Percentiles rank a stretch among this genome's conserved stretches.
Conservation (phyloP, 257 asterid genomes). For the Forsythia suspensa region DNA sequence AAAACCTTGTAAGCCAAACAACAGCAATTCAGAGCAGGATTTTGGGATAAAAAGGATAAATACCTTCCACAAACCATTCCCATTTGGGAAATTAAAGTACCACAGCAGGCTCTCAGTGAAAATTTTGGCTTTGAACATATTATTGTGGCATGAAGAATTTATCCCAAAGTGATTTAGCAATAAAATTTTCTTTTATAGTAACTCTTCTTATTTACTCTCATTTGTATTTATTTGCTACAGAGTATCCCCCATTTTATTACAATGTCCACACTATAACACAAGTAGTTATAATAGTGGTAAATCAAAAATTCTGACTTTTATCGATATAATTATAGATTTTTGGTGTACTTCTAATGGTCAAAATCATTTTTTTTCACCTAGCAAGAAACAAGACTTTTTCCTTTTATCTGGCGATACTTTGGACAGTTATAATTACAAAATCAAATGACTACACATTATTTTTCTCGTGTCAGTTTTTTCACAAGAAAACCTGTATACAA, state of each 20-base stretch:
- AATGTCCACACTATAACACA: not conserved
- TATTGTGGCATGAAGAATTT: constrained; percentile 12
- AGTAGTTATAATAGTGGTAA: not conserved
- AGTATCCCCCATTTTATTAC: not conserved
- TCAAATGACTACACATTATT: not conserved
- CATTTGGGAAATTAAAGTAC: not conserved
- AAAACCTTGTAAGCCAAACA: constrained; percentile 26
- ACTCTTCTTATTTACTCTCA: not conserved
- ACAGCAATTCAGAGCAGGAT: constrained; percentile 16
- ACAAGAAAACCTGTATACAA: not conserved
- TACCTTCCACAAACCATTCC: constrained; percentile 14
- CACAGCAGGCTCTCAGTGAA: not conserved
- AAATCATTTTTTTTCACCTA: not conserved
- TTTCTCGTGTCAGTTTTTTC: not conserved
- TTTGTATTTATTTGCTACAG: not conserved
- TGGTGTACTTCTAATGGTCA: not conserved
- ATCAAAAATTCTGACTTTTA: too few relatives aligned
- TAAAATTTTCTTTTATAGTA: not conserved
- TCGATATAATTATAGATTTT: not conserved
- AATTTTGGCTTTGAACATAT: not conserved
- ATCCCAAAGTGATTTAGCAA: not conserved
- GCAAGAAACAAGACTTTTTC: not conserved
- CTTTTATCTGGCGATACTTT: not conserved
- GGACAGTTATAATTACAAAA: not conserved
- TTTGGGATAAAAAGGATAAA: constrained; percentile 19